These are phyloP conservation scores for Fusarium euwallaceae DNA, from an alignment of 2,329 filamentous ascomycete genomes.

Conservation along the genomic window DNA sequence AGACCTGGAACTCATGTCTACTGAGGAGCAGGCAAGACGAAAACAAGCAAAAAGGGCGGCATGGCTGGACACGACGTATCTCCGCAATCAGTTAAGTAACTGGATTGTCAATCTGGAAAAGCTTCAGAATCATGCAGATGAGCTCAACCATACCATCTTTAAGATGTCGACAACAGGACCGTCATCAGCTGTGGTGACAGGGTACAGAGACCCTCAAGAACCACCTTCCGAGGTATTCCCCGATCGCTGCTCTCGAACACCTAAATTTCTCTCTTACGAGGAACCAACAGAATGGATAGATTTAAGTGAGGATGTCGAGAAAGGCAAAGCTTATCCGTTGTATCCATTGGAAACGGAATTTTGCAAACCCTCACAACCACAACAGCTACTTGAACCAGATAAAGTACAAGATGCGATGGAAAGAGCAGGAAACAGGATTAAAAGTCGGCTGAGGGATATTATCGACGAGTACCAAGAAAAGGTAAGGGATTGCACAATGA, in stretches of 20 bases:
- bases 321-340: no score
- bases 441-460: constrained; percentile 2
- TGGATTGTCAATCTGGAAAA: constrained; percentile 1
- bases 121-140: not conserved
- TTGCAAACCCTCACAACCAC: no score
- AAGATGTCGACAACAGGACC: not conserved
- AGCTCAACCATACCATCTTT: not conserved
- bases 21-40: not conserved
- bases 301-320: no score
- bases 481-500: constrained; percentile 17
- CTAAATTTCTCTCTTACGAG: no score
- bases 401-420: not conserved
- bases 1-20: not conserved
- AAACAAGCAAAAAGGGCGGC: constrained; percentile 5
- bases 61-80: constrained; percentile 9
- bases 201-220: not conserved
- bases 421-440: not conserved
- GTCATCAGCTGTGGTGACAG: not conserved
- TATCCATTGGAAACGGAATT: no score
- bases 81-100: constrained; percentile 12
- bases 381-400: no score
- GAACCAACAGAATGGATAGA: no score
- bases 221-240: no score
- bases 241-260: no score
- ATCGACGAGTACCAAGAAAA: constrained; percentile 21